Percentiles rank a stretch among this genome's conserved stretches.
Conservation (phyloP, 2,329 filamentous ascomycete species). For the Aspergillus spinulosporus region DNA sequence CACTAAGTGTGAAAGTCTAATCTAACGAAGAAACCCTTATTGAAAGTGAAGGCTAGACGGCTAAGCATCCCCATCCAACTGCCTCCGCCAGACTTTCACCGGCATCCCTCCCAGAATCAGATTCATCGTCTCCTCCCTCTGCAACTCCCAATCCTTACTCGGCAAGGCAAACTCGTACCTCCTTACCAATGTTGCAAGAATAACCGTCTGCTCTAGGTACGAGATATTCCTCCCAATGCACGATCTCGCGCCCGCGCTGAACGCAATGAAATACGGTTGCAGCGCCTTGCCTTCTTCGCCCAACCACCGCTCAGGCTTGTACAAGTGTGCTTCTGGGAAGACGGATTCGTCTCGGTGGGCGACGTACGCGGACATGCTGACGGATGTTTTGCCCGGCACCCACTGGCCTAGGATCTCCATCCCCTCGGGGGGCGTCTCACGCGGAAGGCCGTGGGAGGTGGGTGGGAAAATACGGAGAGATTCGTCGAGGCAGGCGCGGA, state of each 20-base stretch:
- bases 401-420: conserved; percentile 46
- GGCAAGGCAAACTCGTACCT: conserved; percentile 33
- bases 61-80: no score
- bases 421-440: conserved; percentile 50
- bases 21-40: conserved; percentile 1
- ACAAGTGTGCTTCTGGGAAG: conserved; percentile 42
- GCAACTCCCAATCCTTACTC: conserved; percentile 26
- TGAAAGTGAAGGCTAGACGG: no score
- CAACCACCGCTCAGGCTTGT: conserved; percentile 46
- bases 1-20: conserved; percentile 5
- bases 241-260: conserved; percentile 41
- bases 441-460: conserved; percentile 45
- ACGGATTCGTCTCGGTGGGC: conserved; percentile 40
- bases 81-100: conserved; percentile 33
- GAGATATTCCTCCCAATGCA: conserved; percentile 47
- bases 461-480: conserved; percentile 49
- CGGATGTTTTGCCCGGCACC: conserved; percentile 47
- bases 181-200: conserved; percentile 30
- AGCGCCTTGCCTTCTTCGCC: conserved; percentile 41
- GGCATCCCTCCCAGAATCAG: conserved; percentile 32
- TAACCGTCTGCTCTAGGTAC: conserved; percentile 56
- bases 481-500: conserved; percentile 55
- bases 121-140: conserved; percentile 31
- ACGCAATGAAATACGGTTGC: conserved; percentile 44
- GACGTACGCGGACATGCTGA: conserved; percentile 43